Conservation (phyloP, 176 grass and related monocot genomes). For the Cocos nucifera region DNA sequence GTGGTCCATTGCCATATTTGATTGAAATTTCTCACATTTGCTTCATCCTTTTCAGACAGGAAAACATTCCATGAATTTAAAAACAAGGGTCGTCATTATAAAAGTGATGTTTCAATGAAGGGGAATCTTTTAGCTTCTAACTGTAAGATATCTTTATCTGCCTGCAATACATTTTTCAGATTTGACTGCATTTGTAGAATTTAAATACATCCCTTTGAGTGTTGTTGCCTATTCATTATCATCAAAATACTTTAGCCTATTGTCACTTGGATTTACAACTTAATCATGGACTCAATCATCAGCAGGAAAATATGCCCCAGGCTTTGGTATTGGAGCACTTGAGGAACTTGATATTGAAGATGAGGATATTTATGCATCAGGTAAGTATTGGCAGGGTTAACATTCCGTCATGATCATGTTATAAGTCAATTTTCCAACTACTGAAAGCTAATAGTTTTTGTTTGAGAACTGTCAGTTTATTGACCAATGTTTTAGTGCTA, state of each 20-base stretch:
- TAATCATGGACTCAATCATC: slow-evolving; percentile 33
- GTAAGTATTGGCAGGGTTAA: slow-evolving; percentile 18
- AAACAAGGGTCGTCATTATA: slow-evolving; percentile 25
- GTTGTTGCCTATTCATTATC: no score
- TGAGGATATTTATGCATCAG: slow-evolving; percentile 97
- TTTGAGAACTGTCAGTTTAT: no score
- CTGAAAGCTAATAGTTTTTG: no score
- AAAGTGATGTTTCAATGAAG: slow-evolving; percentile 36
- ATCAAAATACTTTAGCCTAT: no score
- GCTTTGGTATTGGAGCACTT: slow-evolving; percentile 93
- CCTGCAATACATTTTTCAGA: no score
- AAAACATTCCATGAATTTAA: slow-evolving; percentile 56
- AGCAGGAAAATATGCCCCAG: slow-evolving; percentile 83
- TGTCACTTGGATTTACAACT: not conserved
- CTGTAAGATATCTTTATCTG: slow-evolving; percentile 42
- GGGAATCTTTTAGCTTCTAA: slow-evolving; percentile 64
- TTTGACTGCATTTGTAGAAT: no score
- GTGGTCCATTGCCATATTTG: not conserved
- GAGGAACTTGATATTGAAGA: slow-evolving; percentile 98
- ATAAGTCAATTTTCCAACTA: no score
- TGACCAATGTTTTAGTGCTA: no score
- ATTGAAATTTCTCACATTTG: not conserved
- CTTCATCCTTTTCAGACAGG: slow-evolving; percentile 55
- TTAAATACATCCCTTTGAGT: no score
- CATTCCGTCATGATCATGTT: no score